These are phyloP conservation scores for Colletotrichum magnum DNA, from an alignment of 2,329 filamentous ascomycete species.

Conservation along the genomic window DNA sequence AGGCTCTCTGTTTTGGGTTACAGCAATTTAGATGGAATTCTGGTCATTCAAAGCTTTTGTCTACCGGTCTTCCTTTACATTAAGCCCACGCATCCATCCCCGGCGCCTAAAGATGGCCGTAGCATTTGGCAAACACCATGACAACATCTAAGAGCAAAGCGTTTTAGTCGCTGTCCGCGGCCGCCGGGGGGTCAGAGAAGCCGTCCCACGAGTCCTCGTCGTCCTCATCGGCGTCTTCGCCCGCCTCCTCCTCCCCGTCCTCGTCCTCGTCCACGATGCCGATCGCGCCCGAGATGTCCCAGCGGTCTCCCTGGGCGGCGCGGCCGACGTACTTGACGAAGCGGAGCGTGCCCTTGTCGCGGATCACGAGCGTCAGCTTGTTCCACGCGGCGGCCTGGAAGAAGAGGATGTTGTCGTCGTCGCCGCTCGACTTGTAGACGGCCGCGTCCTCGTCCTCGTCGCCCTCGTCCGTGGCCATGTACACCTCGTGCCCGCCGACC, in stretches of 20 bases:
- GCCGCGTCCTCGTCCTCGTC: constrained; percentile 77
- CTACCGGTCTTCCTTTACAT: background rate
- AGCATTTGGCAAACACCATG: background rate
- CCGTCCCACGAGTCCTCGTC: constrained; percentile 69
- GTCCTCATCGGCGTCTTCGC: constrained; percentile 49
- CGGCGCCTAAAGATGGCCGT: no score
- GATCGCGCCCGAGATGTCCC: constrained; percentile 88
- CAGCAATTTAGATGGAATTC: no score
- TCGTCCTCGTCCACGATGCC: constrained; percentile 75
- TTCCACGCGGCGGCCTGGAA: constrained; percentile 84
- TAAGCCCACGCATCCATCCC: no score
- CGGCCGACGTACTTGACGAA: constrained; percentile 97
- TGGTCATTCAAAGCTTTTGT: constrained; percentile 13
- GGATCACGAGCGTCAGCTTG: constrained; percentile 88
- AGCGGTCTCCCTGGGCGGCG: constrained; percentile 87
- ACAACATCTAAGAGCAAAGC: no score
- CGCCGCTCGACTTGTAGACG: constrained; percentile 84
- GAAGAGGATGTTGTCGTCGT: constrained; percentile 80
- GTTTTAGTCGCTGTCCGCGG: constrained; percentile 50
- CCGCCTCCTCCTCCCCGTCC: constrained; percentile 54
- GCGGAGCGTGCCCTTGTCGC: constrained; percentile 87
- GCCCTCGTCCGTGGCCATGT: constrained; percentile 91
- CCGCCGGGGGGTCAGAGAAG: constrained; percentile 59
- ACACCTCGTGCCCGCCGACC: constrained; percentile 86
- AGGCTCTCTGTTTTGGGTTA: background rate